phyloP scores from a whole-genome alignment of 2,329 filamentous ascomycete genomes.

The Penicillium sp. region DNA sequence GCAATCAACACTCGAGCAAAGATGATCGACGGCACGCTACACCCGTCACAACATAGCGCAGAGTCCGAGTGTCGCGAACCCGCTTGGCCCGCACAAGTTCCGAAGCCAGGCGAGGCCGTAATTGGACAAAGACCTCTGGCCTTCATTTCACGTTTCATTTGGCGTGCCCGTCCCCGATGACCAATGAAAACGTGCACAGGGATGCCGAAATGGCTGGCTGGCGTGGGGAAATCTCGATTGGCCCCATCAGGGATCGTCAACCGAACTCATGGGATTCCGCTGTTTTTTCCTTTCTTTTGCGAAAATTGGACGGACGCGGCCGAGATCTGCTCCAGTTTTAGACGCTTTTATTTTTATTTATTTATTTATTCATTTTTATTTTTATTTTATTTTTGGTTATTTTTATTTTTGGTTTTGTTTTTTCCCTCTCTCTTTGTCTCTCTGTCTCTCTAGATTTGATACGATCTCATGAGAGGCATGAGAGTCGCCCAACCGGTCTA shows the following conservation, averaged over 20 bases:
- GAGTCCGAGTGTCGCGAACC: conserved; percentile 4
- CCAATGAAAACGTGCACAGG: conserved; percentile 5
- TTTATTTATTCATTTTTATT: neutral
- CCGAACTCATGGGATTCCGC: conserved; percentile 4
- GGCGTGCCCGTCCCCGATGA: neutral
- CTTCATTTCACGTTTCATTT: conserved; percentile 16
- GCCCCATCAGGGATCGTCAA: conserved; percentile 8
- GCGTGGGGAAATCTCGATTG: conserved; percentile 13
- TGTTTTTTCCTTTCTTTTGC: neutral
- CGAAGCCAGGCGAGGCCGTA: conserved; percentile 8
- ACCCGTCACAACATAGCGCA: neutral
- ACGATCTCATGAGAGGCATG: neutral
- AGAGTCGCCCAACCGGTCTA: neutral
- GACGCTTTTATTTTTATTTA: too few relatives aligned
- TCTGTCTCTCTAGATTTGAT: neutral
- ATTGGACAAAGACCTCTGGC: conserved; percentile 10
- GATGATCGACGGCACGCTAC: neutral
- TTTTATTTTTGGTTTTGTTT: neutral
- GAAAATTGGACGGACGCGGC: neutral
- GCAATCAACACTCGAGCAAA: neutral
- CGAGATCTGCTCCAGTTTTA: neutral
- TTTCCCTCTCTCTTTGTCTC: neutral
- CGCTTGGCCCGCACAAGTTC: neutral
- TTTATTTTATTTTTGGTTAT: neutral
- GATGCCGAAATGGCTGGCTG: conserved; percentile 12